Percentiles rank a stretch among this genome's conserved stretches.
Conservation (phyloP, 345 rosid species). For the Linum lewisii region DNA sequence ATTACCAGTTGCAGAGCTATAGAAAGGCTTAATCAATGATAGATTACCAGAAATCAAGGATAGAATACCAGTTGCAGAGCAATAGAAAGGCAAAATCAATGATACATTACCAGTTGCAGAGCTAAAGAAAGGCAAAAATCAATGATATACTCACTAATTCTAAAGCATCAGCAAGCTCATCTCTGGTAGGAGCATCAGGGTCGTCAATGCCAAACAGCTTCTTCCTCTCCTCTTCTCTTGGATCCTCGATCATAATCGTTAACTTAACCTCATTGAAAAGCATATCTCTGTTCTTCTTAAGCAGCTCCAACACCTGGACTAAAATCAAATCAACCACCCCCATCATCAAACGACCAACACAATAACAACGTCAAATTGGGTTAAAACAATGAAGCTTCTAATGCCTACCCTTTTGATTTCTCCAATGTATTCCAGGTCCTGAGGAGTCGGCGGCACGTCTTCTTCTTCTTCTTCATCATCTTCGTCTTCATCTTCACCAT, state of each 20-base stretch:
- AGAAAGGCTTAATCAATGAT: no score
- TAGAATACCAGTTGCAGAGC: no score
- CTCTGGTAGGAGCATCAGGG: slow-evolving; percentile 65
- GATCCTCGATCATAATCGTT: slow-evolving; percentile 83
- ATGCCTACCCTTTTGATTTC: slow-evolving; percentile 37
- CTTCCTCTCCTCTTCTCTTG: slow-evolving; percentile 77
- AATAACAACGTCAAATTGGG: not conserved
- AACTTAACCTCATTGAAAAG: slow-evolving; percentile 74
- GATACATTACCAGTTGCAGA: not conserved
- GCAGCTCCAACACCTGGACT: slow-evolving; percentile 64
- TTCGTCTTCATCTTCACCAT: not conserved
- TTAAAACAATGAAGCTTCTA: not conserved
- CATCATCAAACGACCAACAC: not conserved
- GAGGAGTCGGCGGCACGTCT: slow-evolving; percentile 21
- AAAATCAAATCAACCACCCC: not conserved
- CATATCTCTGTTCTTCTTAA: slow-evolving; percentile 84
- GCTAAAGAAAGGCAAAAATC: no score
- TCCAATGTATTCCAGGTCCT: slow-evolving; percentile 30
- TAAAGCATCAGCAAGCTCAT: slow-evolving; percentile 73
- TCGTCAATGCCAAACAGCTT: slow-evolving; percentile 82
- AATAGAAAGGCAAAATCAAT: no score
- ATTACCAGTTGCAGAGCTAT: no score
- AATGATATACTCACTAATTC: slow-evolving; percentile 33
- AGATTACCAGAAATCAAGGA: no score
- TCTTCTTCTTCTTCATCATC: slow-evolving; percentile 10